Base-by-base conservation (phyloP, 2,329 filamentous ascomycete genomes). In the Emmonsia crescens region DNA sequence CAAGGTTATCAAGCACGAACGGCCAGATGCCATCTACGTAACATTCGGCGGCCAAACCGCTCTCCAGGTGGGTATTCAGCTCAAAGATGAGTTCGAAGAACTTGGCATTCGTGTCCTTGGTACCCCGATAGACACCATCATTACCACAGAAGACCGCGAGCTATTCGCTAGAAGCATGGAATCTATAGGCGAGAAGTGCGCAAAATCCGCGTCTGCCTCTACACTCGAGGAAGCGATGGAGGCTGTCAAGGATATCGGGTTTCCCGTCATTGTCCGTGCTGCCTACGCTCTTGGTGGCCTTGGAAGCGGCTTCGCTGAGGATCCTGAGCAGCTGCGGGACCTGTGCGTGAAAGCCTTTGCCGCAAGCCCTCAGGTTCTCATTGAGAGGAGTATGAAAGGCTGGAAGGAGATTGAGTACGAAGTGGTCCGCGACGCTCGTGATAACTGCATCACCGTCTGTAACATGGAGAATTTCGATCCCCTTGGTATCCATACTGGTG, bases 391-490 rank as follows among this genome's bases (percentile, higher is more conserved):
- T 79, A 97, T 99, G 93, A 97, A 97, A 80, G 94, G 94, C 63
- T 99, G 94, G 94, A 99, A 99, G 77, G 94, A 99, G 77, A 95
- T 97, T 65, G 94, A 99, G 76, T 99, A 97, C 73, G 94, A 99
- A 76, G 94, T 97, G 64, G 94, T 99, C 48, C 88, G 94, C 71
- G 94, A 97, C 79, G 89, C 87, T 62, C 86, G 91, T 69, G 92
- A 99, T 79, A 97, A 97, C 82, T 99, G 94, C 75, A 97, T 99
- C 74, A 99, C 94, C 6, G 94, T 99, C 64, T 99, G 94, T 77
- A 99, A 99, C 80, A 97, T 99, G 94, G 94, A 99, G 80, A 99
- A 99, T 79, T 99, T 99, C 71, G 94, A 99, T 75, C 94, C 94
- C 61, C 86, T 99, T 1, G 94, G 94, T 70, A 97, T 97, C 65